Base-by-base conservation (phyloP, 768 basidiomycete genomes). In the Lyophyllum decastes region DNA sequence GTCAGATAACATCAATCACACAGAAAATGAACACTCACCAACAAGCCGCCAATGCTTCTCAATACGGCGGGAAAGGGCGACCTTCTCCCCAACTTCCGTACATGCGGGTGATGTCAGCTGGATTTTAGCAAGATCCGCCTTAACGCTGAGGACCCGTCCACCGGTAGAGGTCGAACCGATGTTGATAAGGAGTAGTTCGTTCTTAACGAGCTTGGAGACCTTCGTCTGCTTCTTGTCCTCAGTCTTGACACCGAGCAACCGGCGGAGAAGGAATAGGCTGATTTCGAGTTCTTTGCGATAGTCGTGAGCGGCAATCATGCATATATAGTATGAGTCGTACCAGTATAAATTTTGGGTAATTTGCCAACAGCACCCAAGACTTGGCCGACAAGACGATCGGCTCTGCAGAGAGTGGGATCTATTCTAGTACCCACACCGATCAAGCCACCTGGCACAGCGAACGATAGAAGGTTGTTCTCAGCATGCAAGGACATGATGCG, bases 161-260 rank as follows among this genome's bases (percentile, higher is more conserved):
- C 97, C 97, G 2, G 95, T 96, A 3, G 95, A 97, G 1, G 95
- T 98, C 21, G 94, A 96, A 19, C 96, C 95, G 57, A 99, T 98
- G 78, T 98, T 98, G 80, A 99, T 95, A 60, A 98, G 84, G 2
- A 98, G 76, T 2, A 95, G 82, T 75, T 97, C 95, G 73, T 89
- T 90, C 76, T 96, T 96, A 57, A 86, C 82, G 45, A 97, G 83
- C 73, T 97, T 97, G 52, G 92, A 81, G 22, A 94, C 92, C 74
- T 95, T 99, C 21, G 97, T 97, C 72, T 95, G 93, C 73, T 98
- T 99, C 80, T 95, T 97, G 78, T 98, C 97, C 73, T 98, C 96
- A 22, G 95, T 94, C 74, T 95, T 95, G 61, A 99, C 97, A 70
- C 97, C 96, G n/a, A 98, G 85, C 53, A 98, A 77, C 58, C 97